Evolutionary conservation across 1,139 yeast genomes (phyloP).

Genomic region (Lodderomyces metapsilosis): DNA sequence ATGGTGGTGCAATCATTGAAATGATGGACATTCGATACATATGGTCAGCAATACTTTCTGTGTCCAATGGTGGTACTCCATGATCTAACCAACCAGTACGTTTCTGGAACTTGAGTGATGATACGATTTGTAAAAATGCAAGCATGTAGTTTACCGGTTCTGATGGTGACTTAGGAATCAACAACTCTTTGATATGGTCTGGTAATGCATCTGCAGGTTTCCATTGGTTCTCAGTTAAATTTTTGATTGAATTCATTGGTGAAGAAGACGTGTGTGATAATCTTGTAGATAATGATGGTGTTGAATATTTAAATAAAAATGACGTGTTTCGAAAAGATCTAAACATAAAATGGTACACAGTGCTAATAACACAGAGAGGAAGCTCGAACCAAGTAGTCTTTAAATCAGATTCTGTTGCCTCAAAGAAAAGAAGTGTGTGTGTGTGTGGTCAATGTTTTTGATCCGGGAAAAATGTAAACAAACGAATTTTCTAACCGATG

Average conservation of each 20-base stretch:
- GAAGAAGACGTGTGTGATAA: background rate
- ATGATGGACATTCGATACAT: constrained; percentile 95
- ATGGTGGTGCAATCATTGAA: constrained; percentile 71
- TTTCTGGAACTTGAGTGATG: constrained; percentile 72
- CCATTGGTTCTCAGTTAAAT: constrained; percentile 39
- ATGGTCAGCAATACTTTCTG: constrained; percentile 87
- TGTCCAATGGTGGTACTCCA: constrained; percentile 48
- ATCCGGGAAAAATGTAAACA: background rate
- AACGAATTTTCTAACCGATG: too few species aligned
- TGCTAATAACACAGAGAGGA: background rate
- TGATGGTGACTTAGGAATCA: constrained; percentile 24
- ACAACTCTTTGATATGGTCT: constrained; percentile 40
- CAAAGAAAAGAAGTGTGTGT: background rate
- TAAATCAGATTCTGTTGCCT: too few species aligned
- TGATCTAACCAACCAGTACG: constrained; percentile 95
- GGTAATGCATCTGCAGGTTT: constrained; percentile 63
- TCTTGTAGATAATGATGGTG: background rate
- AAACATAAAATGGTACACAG: background rate
- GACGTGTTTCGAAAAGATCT: background rate
- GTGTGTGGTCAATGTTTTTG: background rate
- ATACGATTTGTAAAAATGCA: constrained; percentile 74
- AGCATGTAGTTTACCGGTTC: constrained; percentile 48
- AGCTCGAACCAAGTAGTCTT: background rate
- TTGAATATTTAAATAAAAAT: background rate
- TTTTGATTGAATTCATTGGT: constrained; percentile 13